A percentile compares a stretch with the other conserved stretches of the same genome.
These are phyloP conservation scores for Hemisphaericaspora xylofermentans DNA, from an alignment of 1,139 yeast genomes.

Conservation along the genomic window DNA sequence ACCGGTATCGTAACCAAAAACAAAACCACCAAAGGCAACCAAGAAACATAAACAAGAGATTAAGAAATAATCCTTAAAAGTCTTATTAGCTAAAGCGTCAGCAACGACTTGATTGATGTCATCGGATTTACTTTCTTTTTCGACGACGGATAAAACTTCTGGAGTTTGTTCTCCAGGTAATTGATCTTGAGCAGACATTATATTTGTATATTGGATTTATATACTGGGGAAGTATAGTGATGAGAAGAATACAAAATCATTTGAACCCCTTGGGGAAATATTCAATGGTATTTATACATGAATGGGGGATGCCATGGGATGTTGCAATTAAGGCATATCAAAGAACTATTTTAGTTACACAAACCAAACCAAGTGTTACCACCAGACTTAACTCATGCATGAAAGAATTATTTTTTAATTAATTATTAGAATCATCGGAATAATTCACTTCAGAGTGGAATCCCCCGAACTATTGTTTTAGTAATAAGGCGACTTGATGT, in stretches of 20 bases:
- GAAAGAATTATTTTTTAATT: too few species aligned
- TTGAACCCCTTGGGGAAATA: not conserved
- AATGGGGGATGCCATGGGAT: not conserved
- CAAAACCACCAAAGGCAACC: slow-evolving; percentile 61
- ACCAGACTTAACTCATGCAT: not conserved
- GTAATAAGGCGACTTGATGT: not conserved
- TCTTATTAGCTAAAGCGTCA: slow-evolving; percentile 18
- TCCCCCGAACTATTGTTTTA: not conserved
- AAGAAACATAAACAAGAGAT: slow-evolving; percentile 39
- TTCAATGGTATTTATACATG: not conserved
- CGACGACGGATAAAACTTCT: slow-evolving; percentile 11
- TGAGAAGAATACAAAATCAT: not conserved
- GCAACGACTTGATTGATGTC: slow-evolving; percentile 13
- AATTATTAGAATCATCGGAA: not conserved
- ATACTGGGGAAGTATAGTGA: not conserved
- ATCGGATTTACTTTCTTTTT: slow-evolving; percentile 8
- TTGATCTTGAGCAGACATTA: slow-evolving; percentile 5
- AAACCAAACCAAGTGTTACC: not conserved
- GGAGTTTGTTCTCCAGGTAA: slow-evolving; percentile 11
- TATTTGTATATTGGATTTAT: not conserved
- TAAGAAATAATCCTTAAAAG: slow-evolving; percentile 29
- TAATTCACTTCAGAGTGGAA: not conserved
- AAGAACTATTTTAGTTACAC: too few species aligned
- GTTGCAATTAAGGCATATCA: not conserved
- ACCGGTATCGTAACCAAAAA: slow-evolving; percentile 73